These are phyloP conservation scores for Phellinidium pouzarii DNA, from an alignment of 1,284 basidiomycete species.

Conservation along the genomic window DNA sequence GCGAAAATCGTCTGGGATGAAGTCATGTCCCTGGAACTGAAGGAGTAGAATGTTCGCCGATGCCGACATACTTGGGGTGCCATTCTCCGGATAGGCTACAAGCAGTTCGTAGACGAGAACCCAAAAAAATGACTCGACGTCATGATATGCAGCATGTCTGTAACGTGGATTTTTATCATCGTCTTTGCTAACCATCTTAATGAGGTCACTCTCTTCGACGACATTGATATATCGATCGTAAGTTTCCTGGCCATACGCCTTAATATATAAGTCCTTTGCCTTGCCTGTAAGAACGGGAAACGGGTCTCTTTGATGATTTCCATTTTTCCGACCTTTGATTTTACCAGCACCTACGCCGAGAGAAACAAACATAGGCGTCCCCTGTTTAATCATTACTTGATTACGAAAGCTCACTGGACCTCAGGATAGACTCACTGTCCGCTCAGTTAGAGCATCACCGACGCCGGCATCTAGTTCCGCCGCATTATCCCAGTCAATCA, in stretches of 20 bases:
- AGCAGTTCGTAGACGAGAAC: neutral
- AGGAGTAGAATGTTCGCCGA: neutral
- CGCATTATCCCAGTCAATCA: neutral
- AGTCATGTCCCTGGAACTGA: neutral
- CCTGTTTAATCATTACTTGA: neutral
- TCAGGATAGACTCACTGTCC: neutral
- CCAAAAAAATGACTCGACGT: neutral
- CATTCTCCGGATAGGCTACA: neutral
- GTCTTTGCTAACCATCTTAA: neutral
- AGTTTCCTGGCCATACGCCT: neutral
- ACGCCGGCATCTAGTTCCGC: neutral
- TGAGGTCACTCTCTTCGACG: neutral
- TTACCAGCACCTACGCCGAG: neutral
- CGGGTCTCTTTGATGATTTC: neutral
- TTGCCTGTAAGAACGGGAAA: neutral
- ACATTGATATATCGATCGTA: neutral
- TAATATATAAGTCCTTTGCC: neutral
- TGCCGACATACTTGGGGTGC: neutral
- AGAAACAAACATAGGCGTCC: neutral
- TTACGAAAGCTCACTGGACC: neutral
- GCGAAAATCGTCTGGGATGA: neutral
- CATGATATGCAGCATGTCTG: neutral
- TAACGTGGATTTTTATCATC: neutral
- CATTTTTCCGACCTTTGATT: neutral
- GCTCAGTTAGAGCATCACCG: neutral